These are phyloP conservation scores for Globisporangium rhizosaccharum DNA, from an alignment of 352 stramenopile genomes.

Conservation along the genomic window DNA sequence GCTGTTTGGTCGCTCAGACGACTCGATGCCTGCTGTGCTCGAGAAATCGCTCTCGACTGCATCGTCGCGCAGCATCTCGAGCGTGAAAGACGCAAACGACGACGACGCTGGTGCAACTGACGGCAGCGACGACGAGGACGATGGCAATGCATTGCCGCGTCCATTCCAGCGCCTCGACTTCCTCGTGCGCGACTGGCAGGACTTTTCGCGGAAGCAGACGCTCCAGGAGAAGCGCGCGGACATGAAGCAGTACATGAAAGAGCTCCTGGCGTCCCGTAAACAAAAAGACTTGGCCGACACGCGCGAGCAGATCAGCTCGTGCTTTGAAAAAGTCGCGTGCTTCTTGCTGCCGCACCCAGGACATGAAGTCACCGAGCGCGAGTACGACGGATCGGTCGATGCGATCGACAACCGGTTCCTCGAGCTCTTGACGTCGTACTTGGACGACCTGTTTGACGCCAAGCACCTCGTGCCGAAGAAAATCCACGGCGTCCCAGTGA, in stretches of 20 bases:
- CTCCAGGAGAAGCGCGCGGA: slow-evolving; percentile 86
- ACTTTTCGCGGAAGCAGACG: slow-evolving; percentile 91
- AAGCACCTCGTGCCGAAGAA: slow-evolving; percentile 89
- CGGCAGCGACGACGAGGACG: slow-evolving; percentile 21
- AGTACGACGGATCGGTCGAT: slow-evolving; percentile 93
- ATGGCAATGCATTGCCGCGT: slow-evolving; percentile 28
- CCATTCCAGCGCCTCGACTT: slow-evolving; percentile 99
- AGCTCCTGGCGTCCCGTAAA: slow-evolving; percentile 90
- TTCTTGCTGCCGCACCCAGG: slow-evolving; percentile 97
- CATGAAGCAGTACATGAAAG: slow-evolving; percentile 93
- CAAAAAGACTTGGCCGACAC: slow-evolving; percentile 93
- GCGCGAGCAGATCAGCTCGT: slow-evolving; percentile 95
- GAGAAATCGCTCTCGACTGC: slow-evolving; percentile 36
- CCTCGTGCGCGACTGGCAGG: slow-evolving; percentile 98
- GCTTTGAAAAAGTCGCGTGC: slow-evolving; percentile 94
- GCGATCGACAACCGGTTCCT: slow-evolving; percentile 94
- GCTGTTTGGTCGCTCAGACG: slow-evolving; percentile 49
- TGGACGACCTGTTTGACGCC: slow-evolving; percentile 91
- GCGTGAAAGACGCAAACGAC: slow-evolving; percentile 23
- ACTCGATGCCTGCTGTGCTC: slow-evolving; percentile 20
- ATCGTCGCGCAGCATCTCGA: slow-evolving; percentile 24
- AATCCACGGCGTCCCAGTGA: slow-evolving; percentile 93
- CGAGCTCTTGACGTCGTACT: slow-evolving; percentile 92
- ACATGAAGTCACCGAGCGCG: slow-evolving; percentile 95
- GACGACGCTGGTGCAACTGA: slow-evolving; percentile 21